Conservation (phyloP, 2,329 filamentous ascomycete genomes). For the Ciborinia camelliae region DNA sequence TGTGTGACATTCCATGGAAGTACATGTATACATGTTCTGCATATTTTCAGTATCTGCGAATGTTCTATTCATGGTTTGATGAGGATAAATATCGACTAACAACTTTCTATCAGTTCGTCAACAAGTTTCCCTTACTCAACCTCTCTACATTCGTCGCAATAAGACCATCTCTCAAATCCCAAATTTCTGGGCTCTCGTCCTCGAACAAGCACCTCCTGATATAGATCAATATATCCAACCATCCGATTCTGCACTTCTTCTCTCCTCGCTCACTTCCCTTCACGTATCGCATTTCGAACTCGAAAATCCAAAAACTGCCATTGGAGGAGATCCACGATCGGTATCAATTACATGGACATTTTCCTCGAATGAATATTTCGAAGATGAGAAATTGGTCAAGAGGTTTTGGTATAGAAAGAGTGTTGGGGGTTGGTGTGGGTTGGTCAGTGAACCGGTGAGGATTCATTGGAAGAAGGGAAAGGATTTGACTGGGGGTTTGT, state of each 20-base stretch:
- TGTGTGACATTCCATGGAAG: neutral
- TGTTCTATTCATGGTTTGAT: neutral
- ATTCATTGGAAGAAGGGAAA: constrained; percentile 85
- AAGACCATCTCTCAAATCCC: constrained; percentile 68
- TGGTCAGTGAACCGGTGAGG: constrained; percentile 84
- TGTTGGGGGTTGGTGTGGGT: constrained; percentile 62
- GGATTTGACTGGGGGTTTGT: constrained; percentile 78
- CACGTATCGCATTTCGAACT: constrained; percentile 80
- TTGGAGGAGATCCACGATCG: constrained; percentile 72
- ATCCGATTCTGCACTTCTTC: constrained; percentile 70
- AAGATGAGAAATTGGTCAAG: constrained; percentile 77
- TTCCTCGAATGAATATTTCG: constrained; percentile 76
- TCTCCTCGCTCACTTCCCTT: constrained; percentile 63
- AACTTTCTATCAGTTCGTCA: constrained; percentile 57
- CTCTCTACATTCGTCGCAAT: constrained; percentile 74
- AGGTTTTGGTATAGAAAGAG: constrained; percentile 81
- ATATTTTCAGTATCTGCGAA: neutral
- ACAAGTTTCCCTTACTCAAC: constrained; percentile 63
- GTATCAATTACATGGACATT: constrained; percentile 77
- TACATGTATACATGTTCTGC: neutral
- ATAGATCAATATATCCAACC: constrained; percentile 87
- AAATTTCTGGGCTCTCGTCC: constrained; percentile 92
- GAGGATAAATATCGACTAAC: neutral
- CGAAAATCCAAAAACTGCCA: constrained; percentile 44
- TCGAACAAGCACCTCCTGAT: constrained; percentile 81